Evolutionary conservation across 768 basidiomycete species (phyloP), one percentile per base, ranked within the genome.

Genomic region (Pholiota molesta): DNA sequence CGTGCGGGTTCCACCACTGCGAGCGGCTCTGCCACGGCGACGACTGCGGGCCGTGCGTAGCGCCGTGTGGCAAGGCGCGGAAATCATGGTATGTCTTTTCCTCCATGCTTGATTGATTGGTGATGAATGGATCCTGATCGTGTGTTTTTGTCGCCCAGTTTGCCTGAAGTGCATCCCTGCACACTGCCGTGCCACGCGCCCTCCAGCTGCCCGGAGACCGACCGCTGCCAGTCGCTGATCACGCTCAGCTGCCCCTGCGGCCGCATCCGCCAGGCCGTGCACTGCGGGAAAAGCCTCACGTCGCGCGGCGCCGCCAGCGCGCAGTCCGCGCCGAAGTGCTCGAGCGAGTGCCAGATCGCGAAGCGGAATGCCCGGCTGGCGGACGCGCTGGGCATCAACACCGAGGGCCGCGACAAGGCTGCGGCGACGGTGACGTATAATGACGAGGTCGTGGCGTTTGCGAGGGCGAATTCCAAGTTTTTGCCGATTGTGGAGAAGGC

Each of bases 1-100:
- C 75, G 0, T 99, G 97, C 68, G 97, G 97, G 2, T 94, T 90
- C 71, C 97, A 99, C 72, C 86, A 82, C 14, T 99, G 97, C 72
- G 87, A 90, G 61, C 83, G 87, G 59, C 68, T 82, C 0, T 99
- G 97, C 73, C 97, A 99, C 69, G 78, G 81, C 2, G 94, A 89
- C 47, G 85, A 83, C 5, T 99, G 97, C 69, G 94, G 94, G 2
- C 57, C 79, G 0, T 97, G 95, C 74, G 81, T 79, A 2, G 82
- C 89, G 33, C 79, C 83, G 2, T 99, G 97, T 70, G 91, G 93
- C 17, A 99, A 98, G 75, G 77, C 89, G 2, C 85, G 95, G 54
- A 92, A 90, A 73, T 80, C 88, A 59, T 99, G 95, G 91, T 91
- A 62, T 23, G 86, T 78, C 16, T 56, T 58, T 52, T 14, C 28